Conservation (phyloP, 2,329 filamentous ascomycete species). For the Thelonectria rubi region DNA sequence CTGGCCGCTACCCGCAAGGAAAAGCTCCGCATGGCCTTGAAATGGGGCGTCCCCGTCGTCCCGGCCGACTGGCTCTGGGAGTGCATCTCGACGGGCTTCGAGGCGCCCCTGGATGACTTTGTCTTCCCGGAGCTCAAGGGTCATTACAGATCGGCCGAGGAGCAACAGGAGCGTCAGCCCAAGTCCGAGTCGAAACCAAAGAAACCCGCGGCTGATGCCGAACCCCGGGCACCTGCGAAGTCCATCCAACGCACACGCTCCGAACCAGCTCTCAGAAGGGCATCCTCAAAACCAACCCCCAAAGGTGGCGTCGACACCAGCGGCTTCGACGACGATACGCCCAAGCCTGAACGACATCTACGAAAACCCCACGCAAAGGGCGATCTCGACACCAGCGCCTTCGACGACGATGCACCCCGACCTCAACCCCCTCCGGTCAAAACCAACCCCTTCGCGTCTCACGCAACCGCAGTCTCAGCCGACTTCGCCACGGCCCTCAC, state of each 20-base stretch:
- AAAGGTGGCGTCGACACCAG: constrained; percentile 39
- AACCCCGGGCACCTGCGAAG: constrained; percentile 22
- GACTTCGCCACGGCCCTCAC: constrained; percentile 55
- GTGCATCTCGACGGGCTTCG: constrained; percentile 70
- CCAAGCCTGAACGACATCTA: constrained; percentile 11
- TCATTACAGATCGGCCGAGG: constrained; percentile 33
- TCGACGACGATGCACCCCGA: constrained; percentile 45
- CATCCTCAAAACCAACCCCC: constrained; percentile 27
- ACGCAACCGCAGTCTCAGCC: constrained; percentile 45
- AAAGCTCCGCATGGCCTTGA: constrained; percentile 80
- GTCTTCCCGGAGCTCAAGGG: constrained; percentile 59
- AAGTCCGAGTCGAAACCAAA: constrained; percentile 16
- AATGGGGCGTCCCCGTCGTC: constrained; percentile 84
- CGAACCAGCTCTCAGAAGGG: constrained; percentile 26
- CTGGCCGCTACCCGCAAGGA: constrained; percentile 68
- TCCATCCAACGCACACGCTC: constrained; percentile 35
- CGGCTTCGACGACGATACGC: constrained; percentile 50
- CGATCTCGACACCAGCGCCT: constrained; percentile 43
- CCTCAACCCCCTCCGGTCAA: background rate
- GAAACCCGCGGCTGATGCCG: constrained; percentile 15
- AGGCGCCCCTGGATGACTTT: constrained; percentile 56
- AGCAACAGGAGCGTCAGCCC: constrained; percentile 15
- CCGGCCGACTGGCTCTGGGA: constrained; percentile 85
- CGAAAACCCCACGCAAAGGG: constrained; percentile 9
- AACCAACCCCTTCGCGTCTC: constrained; percentile 12